These are phyloP conservation scores for Diaporthe sp. DNA, from an alignment of 2,329 filamentous ascomycete species.

Conservation along the genomic window DNA sequence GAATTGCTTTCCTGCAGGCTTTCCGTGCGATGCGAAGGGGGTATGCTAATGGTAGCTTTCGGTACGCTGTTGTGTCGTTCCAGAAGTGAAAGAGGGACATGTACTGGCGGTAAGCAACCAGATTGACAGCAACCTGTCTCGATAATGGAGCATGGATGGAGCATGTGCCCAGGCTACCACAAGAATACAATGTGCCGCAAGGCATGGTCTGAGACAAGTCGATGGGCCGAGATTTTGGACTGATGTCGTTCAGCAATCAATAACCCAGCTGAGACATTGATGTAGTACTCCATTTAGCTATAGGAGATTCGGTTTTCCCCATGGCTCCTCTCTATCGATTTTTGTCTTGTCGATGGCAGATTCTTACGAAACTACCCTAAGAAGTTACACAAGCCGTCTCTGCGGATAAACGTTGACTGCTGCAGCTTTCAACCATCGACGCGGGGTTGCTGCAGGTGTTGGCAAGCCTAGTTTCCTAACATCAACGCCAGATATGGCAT, in stretches of 20 bases:
- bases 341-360: not conserved
- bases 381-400: not conserved
- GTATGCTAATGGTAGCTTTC: conserved; percentile 70
- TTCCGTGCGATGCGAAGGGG: conserved; percentile 73
- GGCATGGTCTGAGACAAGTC: not conserved
- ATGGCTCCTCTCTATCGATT: not conserved
- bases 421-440: not conserved
- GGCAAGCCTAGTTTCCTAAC: not conserved
- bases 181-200: conserved; percentile 3
- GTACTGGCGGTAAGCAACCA: not conserved
- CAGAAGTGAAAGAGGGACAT: conserved; percentile 53
- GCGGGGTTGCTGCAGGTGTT: not conserved
- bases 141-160: not conserved
- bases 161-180: not conserved
- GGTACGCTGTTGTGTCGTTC: conserved; percentile 71
- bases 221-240: not conserved
- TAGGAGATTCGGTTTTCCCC: conserved; percentile 6
- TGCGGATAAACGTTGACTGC: not conserved
- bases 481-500: no score
- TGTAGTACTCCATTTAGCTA: not conserved
- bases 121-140: not conserved
- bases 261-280: not conserved
- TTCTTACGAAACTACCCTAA: not conserved
- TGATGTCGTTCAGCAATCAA: not conserved
- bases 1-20: conserved; percentile 71